Evolutionary conservation across 306 rosid species (phyloP).

Genomic region (Casuarina cunninghamiana): DNA sequence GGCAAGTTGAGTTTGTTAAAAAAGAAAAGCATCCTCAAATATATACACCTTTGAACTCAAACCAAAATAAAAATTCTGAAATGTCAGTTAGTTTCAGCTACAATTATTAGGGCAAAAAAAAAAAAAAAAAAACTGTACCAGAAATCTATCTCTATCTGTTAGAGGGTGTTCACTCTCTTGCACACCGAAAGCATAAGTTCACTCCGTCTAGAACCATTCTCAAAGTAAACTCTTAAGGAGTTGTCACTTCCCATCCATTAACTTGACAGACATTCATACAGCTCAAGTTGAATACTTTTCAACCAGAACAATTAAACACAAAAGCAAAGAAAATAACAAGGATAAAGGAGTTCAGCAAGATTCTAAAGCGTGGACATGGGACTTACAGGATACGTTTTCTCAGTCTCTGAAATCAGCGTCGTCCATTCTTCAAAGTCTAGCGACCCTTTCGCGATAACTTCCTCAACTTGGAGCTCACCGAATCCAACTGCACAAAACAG

Average conservation of each 20-base stretch:
- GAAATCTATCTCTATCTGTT: not conserved
- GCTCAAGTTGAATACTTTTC: not conserved
- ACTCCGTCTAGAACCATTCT: not conserved
- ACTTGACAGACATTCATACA: not conserved
- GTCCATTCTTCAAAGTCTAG: constrained; percentile 69
- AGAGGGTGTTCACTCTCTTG: not conserved
- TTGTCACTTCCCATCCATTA: not conserved
- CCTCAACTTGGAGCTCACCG: not conserved
- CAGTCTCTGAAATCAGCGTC: constrained; percentile 57
- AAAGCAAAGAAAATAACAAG: not conserved
- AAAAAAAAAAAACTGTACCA: not conserved
- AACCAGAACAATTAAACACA: not conserved
- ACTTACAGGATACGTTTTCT: constrained; percentile 64
- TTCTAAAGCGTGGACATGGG: constrained; percentile 15
- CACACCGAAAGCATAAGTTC: not conserved
- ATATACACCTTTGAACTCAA: not conserved
- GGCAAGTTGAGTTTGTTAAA: not conserved
- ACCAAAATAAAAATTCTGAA: too few species aligned
- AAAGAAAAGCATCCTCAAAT: not conserved
- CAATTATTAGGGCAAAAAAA: too few species aligned
- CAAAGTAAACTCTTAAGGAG: not conserved
- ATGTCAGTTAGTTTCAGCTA: too few species aligned
- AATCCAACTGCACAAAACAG: constrained; percentile 47
- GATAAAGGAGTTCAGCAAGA: constrained; percentile 11
- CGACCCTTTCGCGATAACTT: constrained; percentile 20